phyloP scores from a whole-genome alignment of 805 yeast genomes.

The Komagataella kurtzmanii region DNA sequence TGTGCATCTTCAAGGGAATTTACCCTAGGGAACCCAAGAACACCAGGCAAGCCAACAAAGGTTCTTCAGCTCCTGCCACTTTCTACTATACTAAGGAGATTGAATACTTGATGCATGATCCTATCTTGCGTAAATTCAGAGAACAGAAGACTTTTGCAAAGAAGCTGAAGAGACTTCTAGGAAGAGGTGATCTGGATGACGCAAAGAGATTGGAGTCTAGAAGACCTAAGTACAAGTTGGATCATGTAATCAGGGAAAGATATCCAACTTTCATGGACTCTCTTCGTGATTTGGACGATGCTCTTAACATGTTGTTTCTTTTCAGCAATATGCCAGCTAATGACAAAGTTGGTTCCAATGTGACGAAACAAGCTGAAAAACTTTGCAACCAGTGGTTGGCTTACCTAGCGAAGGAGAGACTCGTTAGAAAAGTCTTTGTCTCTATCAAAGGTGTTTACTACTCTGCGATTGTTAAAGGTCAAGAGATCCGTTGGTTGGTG shows the following conservation, averaged over 20 bases:
- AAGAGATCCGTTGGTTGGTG: slow-evolving; percentile 89
- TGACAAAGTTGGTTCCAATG: slow-evolving; percentile 60
- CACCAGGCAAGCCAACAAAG: slow-evolving; percentile 94
- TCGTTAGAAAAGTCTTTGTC: slow-evolving; percentile 80
- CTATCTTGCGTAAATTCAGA: slow-evolving; percentile 80
- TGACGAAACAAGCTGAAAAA: slow-evolving; percentile 78
- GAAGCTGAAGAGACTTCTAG: slow-evolving; percentile 79
- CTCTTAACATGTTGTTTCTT: slow-evolving; percentile 85
- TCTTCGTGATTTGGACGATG: slow-evolving; percentile 87
- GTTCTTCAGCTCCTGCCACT: slow-evolving; percentile 93
- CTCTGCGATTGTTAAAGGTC: slow-evolving; percentile 82
- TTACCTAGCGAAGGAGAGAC: slow-evolving; percentile 72
- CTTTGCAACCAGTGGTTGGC: slow-evolving; percentile 95
- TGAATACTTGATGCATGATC: slow-evolving; percentile 91
- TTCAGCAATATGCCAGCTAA: slow-evolving; percentile 95
- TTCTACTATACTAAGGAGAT: slow-evolving; percentile 91
- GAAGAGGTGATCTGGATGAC: slow-evolving; percentile 81
- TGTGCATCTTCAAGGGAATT: slow-evolving; percentile 96
- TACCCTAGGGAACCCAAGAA: slow-evolving; percentile 94
- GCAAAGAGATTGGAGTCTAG: slow-evolving; percentile 77
- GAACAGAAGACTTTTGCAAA: slow-evolving; percentile 92
- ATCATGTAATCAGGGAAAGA: slow-evolving; percentile 85
- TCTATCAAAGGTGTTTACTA: slow-evolving; percentile 96
- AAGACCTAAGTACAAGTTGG: slow-evolving; percentile 77
- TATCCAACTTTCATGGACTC: slow-evolving; percentile 93